Evolutionary conservation across 1,284 basidiomycete genomes (phyloP).

Genomic region (Leucoagaricus sp.): DNA sequence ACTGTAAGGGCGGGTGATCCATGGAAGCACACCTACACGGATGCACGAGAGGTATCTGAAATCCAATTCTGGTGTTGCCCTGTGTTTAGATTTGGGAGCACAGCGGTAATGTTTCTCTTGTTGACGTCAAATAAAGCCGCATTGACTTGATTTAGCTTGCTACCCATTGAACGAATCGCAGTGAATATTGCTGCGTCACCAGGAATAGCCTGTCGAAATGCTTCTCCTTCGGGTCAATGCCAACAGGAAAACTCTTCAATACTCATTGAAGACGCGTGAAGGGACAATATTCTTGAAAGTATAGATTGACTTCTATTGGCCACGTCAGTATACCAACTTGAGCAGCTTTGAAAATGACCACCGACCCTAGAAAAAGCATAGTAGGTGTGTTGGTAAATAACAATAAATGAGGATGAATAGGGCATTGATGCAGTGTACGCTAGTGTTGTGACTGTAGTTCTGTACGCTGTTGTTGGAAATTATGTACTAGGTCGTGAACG

Average conservation of each 20-base stretch:
- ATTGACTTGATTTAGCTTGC: background rate
- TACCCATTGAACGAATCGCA: background rate
- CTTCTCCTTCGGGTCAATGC: background rate
- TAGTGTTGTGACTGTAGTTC: too few relatives aligned
- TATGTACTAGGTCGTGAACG: too few relatives aligned
- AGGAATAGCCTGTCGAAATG: background rate
- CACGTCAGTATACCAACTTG: background rate
- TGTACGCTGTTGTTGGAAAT: too few relatives aligned
- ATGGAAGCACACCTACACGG: too few relatives aligned
- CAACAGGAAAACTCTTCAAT: background rate
- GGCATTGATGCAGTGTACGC: too few relatives aligned
- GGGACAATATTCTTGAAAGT: background rate
- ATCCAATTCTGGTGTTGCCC: too few relatives aligned
- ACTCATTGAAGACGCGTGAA: background rate
- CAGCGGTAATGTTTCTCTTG: background rate
- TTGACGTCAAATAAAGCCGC: background rate
- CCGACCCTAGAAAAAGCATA: too few relatives aligned
- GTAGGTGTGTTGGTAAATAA: too few relatives aligned
- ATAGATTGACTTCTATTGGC: background rate
- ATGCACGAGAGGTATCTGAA: too few relatives aligned
- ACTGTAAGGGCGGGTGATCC: too few relatives aligned
- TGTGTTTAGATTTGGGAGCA: background rate
- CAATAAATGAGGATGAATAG: too few relatives aligned
- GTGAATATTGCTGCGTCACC: background rate
- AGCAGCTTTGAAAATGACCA: too few relatives aligned